Evolutionary conservation across 2,329 filamentous ascomycete genomes (phyloP).

Genomic region (Penicillium decumbens): DNA sequence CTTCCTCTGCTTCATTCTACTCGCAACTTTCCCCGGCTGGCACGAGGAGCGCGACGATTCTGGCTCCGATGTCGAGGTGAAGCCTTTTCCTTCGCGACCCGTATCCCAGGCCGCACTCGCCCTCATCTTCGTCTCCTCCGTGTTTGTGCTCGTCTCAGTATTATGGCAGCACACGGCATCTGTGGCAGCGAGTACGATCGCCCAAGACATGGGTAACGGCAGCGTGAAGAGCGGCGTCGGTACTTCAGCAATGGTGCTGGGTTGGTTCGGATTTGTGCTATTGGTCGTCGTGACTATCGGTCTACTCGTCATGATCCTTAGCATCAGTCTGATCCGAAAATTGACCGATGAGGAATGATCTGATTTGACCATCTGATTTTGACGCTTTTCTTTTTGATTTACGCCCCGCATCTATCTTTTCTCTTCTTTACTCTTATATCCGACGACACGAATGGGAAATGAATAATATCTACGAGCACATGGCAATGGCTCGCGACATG

Average conservation of each 20-base stretch:
- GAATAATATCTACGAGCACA: constrained; percentile 23
- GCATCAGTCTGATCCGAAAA: constrained; percentile 72
- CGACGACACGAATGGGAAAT: constrained; percentile 25
- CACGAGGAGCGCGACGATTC: constrained; percentile 80
- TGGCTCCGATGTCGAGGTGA: constrained; percentile 83
- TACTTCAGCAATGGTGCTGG: constrained; percentile 92
- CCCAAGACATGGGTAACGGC: constrained; percentile 87
- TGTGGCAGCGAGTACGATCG: constrained; percentile 88
- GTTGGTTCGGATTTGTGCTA: constrained; percentile 93
- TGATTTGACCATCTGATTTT: constrained; percentile 1
- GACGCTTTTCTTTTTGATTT: constrained; percentile 10
- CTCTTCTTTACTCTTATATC: constrained; percentile 12
- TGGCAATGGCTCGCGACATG: constrained; percentile 11
- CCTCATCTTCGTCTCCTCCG: constrained; percentile 72
- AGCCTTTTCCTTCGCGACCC: constrained; percentile 85
- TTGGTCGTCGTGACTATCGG: constrained; percentile 95
- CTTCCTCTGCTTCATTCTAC: constrained; percentile 88
- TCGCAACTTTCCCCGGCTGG: constrained; percentile 96
- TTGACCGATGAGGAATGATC: constrained; percentile 43
- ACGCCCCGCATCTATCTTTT: constrained; percentile 6
- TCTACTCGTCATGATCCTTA: constrained; percentile 91
- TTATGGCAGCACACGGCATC: constrained; percentile 77
- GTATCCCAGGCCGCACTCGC: constrained; percentile 90
- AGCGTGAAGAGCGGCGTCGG: constrained; percentile 82
- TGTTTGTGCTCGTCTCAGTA: constrained; percentile 63